phyloP scores from a whole-genome alignment of 2,329 filamentous ascomycete species.

The Pyricularia sp. region DNA sequence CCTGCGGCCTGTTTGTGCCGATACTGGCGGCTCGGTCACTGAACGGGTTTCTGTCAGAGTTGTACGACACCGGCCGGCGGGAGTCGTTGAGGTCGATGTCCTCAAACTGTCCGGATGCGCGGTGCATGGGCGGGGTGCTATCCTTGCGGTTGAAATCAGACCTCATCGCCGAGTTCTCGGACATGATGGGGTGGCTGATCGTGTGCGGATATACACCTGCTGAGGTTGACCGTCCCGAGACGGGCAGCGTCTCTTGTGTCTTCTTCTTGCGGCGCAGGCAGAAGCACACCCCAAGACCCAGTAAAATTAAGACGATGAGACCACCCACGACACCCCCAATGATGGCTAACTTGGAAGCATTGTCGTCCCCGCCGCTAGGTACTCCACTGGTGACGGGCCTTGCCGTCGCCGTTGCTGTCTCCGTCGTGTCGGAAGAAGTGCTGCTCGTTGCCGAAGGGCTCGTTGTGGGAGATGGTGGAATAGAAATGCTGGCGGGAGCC shows the following conservation, averaged over 20 bases:
- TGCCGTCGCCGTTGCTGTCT: conserved; percentile 14
- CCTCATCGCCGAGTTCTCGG: conserved; percentile 30
- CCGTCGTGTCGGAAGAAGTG: conserved; percentile 9
- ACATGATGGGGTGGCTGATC: conserved; percentile 49
- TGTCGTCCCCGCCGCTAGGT: conserved; percentile 8
- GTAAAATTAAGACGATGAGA: conserved; percentile 28
- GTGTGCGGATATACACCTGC: conserved; percentile 29
- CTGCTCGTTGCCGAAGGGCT: conserved; percentile 11
- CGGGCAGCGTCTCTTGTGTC: conserved; percentile 18
- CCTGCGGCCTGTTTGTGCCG: conserved; percentile 6
- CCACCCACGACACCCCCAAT: conserved; percentile 38
- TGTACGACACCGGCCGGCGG: conserved; percentile 16
- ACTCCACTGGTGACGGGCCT: conserved; percentile 9
- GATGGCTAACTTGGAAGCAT: conserved; percentile 29
- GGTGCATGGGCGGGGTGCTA: conserved; percentile 8
- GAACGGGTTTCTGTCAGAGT: conserved; percentile 8
- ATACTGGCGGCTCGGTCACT: conserved; percentile 6
- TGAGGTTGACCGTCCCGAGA: conserved; percentile 8
- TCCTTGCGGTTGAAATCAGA: conserved; percentile 43
- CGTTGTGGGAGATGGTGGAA: conserved; percentile 13
- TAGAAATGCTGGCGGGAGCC: conserved; percentile 10
- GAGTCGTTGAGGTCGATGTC: conserved; percentile 14
- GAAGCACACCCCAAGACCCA: conserved; percentile 29
- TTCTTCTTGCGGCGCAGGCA: conserved; percentile 22
- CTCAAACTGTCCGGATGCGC: neutral